phyloP scores from a whole-genome alignment of 192 early-diverging fungal genomes.

The Coemansia sp. region DNA sequence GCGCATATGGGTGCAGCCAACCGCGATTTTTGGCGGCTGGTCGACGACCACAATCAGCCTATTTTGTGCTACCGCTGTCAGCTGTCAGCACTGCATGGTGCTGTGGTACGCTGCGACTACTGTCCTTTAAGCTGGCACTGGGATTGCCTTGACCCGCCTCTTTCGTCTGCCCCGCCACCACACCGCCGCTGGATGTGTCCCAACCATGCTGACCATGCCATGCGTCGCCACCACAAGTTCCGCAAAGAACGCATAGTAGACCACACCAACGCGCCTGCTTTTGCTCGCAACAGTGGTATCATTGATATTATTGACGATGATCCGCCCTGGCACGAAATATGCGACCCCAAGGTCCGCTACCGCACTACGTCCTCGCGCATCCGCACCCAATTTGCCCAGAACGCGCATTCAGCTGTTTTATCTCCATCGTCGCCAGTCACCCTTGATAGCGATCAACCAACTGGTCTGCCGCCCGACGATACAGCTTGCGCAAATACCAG shows the following conservation, averaged over 20 bases:
- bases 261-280: conserved; percentile 23
- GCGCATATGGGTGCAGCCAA: conserved; percentile 19
- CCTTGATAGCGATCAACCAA: too few species aligned
- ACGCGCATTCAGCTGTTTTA: conserved; percentile 7
- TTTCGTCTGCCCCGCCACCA: conserved; percentile 39
- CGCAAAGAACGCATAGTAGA: conserved; percentile 47
- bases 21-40: conserved; percentile 43
- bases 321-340: conserved; percentile 37
- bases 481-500: not conserved
- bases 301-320: conserved; percentile 50
- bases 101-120: conserved; percentile 47
- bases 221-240: conserved; percentile 43
- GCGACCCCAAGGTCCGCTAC: conserved; percentile 49
- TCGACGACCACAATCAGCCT: conserved; percentile 36
- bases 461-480: too few species aligned
- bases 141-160: conserved; percentile 53
- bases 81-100: conserved; percentile 42
- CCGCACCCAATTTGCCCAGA: conserved; percentile 22
- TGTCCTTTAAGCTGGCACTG: conserved; percentile 52
- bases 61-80: conserved; percentile 50
- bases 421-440: not conserved
- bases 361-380: conserved; percentile 32
- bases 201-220: conserved; percentile 48
- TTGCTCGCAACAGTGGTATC: conserved; percentile 39
- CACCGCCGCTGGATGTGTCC: conserved; percentile 52